Evolutionary conservation across 768 basidiomycete genomes (phyloP), one percentile per base, ranked within the genome.

Genomic region (Mycena galopus): DNA sequence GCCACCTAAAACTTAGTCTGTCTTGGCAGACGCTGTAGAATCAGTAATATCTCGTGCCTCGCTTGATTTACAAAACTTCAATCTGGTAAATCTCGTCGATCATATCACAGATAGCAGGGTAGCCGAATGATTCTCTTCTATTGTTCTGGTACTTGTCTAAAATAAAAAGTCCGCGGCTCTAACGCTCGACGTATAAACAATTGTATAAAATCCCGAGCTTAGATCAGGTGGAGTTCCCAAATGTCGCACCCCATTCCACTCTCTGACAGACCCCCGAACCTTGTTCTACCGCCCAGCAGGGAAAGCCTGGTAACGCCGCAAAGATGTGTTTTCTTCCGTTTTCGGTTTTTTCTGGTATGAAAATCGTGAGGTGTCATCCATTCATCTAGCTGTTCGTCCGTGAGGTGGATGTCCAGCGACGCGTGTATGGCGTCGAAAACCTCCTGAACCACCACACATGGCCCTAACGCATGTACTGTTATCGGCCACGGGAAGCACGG

Each of bases 401-500:
- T 44, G n/a, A 65, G 37, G 16, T 27, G 27, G 23, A 65, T 65
- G 17, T 19, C 0, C 23, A 73, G 39, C 23, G 67, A 63, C 10
- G 6, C 11, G 17, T 50, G n/a, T n/a, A 73, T 67, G 6, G 62
- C 58, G 7, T 23, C 2, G n/a, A 73, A 10, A 17, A 69, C 27
- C 21, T 69, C 67, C 2, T 25, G 62, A 11, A 69, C 67, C 27
- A 57, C 53, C 27, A 65, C 67, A 35, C 59, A 44, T 21, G 27
- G 4, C 3, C 51, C 33, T 25, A 73, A 69, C 35, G 65, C 66
- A 50, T 74, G 73, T n/a, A 35, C 73, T 0, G 73, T 75, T 60
- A 73, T 70, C 27, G 65, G 42, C 72, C 75, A 75, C 4, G 72
- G 72, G 16, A 75, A 47, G 9, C 10, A 29, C 37, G 23, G 42